phyloP scores from a whole-genome alignment of 495 filamentous ascomycete genomes.

The Penicillium pulvis region DNA sequence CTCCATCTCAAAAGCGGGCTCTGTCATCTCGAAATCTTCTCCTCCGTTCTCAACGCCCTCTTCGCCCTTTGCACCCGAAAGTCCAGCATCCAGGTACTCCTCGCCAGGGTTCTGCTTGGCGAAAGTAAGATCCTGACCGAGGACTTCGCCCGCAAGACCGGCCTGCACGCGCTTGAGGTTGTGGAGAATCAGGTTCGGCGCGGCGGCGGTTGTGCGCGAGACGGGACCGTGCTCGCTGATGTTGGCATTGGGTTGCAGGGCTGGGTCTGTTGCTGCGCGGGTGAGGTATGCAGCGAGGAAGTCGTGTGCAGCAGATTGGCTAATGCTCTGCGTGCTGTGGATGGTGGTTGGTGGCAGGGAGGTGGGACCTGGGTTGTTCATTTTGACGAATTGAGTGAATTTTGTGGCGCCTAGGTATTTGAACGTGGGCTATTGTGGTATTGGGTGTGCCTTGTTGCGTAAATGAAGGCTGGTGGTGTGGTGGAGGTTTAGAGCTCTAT shows the following conservation, averaged over 20 bases:
- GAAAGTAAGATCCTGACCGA: conserved; percentile 51
- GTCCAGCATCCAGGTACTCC: conserved; percentile 30
- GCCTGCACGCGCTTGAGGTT: conserved; percentile 67
- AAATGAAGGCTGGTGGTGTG: neutral
- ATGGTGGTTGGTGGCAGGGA: conserved; percentile 50
- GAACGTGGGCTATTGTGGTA: neutral
- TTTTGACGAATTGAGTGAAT: conserved; percentile 22
- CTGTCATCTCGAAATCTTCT: conserved; percentile 31
- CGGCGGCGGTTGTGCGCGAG: conserved; percentile 53
- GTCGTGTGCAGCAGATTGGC: conserved; percentile 54
- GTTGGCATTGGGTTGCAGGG: conserved; percentile 66
- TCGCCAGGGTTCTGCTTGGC: conserved; percentile 39
- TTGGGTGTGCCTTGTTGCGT: neutral
- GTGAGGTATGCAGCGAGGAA: conserved; percentile 61
- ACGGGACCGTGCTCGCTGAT: conserved; percentile 63
- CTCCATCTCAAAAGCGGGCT: conserved; percentile 28
- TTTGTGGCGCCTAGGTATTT: neutral
- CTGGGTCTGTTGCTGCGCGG: conserved; percentile 53
- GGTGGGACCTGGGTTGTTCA: conserved; percentile 44
- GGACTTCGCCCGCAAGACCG: conserved; percentile 60
- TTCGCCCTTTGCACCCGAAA: conserved; percentile 29
- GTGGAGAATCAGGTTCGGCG: conserved; percentile 60
- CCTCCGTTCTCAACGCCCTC: conserved; percentile 21
- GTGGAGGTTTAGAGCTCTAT: conserved; percentile 4
- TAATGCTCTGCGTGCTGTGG: conserved; percentile 47